Evolutionary conservation across 495 filamentous ascomycete species (phyloP).

Genomic region (Chaetomium cochliodes): DNA sequence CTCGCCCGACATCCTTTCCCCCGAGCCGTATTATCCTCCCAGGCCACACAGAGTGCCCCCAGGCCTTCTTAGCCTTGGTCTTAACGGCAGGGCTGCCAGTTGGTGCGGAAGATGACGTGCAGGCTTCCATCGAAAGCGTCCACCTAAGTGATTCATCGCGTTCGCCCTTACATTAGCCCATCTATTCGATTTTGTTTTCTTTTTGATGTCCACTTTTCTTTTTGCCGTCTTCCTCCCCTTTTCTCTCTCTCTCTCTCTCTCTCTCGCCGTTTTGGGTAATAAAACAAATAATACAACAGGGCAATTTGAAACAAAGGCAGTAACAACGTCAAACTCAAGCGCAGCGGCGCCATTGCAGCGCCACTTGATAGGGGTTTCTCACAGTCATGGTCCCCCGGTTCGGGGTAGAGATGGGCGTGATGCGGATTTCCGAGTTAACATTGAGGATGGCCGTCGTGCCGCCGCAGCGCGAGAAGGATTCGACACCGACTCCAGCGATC

Average conservation of each 20-base stretch:
- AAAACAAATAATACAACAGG: background rate
- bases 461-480: constrained; percentile 37
- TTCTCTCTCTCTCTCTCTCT: background rate
- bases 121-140: constrained; percentile 36
- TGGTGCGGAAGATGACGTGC: constrained; percentile 32
- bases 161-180: constrained; percentile 21
- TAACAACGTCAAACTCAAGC: background rate
- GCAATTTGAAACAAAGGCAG: background rate
- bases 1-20: background rate
- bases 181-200: constrained; percentile 18
- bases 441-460: constrained; percentile 36
- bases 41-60: background rate
- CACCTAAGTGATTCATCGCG: constrained; percentile 23
- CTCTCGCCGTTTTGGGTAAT: background rate
- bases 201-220: background rate
- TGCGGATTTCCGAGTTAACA: constrained; percentile 41
- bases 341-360: constrained; percentile 27
- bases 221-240: background rate
- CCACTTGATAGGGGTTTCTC: constrained; percentile 23
- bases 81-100: constrained; percentile 29
- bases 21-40: background rate
- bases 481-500: constrained; percentile 35
- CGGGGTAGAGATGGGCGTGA: constrained; percentile 33
- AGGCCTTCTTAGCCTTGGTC: background rate
- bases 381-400: constrained; percentile 34